These are phyloP conservation scores for Theileria orientalis DNA, from an alignment of 169 alveolate species.

Conservation along the genomic window DNA sequence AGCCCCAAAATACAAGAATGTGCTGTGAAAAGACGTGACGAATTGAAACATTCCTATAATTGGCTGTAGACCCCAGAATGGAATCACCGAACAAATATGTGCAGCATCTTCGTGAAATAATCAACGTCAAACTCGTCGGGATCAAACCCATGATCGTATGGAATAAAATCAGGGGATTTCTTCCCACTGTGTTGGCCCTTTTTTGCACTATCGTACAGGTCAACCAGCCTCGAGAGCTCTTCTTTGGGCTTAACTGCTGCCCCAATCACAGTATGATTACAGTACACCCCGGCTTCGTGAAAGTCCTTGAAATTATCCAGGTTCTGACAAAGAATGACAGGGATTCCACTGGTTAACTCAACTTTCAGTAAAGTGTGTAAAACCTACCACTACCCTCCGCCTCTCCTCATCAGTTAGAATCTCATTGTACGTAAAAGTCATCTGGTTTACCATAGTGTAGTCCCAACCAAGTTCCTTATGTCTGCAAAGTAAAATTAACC, in stretches of 20 bases:
- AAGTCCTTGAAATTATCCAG: not conserved
- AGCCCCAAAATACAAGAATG: too few relatives aligned
- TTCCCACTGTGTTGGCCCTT: not conserved
- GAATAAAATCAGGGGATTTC: not conserved
- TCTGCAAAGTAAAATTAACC: not conserved
- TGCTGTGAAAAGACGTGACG: too few relatives aligned
- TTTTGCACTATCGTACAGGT: not conserved
- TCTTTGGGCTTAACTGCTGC: not conserved
- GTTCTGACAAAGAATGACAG: not conserved
- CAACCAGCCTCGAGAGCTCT: not conserved
- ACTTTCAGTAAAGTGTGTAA: not conserved
- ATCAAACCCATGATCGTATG: not conserved
- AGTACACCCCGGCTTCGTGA: not conserved
- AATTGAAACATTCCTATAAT: too few relatives aligned
- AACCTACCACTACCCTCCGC: constrained; percentile 13
- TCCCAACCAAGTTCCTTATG: constrained; percentile 36
- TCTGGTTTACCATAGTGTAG: not conserved
- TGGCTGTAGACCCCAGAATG: too few relatives aligned
- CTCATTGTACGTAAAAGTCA: constrained; percentile 8
- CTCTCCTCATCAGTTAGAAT: constrained; percentile 30
- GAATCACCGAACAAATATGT: not conserved
- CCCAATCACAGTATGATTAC: not conserved
- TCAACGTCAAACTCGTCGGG: not conserved
- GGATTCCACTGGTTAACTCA: too few relatives aligned
- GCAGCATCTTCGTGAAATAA: not conserved